Evolutionary conservation across 176 grass and related monocot species (phyloP).

Genomic region (Thalia dealbata): DNA sequence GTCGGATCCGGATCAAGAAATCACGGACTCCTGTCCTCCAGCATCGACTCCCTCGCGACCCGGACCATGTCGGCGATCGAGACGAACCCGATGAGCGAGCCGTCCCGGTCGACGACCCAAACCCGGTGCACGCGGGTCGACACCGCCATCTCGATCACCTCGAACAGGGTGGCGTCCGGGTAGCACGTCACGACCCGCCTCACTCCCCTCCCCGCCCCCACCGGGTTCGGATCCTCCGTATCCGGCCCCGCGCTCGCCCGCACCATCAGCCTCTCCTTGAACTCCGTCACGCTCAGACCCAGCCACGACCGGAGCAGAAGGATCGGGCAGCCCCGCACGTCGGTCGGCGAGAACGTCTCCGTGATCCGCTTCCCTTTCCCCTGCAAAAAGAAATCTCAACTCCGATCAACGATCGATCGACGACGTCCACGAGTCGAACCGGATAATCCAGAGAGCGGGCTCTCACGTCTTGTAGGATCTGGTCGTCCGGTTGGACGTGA

Average conservation of each 20-base stretch:
- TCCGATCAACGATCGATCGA: background rate
- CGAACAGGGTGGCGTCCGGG: slow-evolving; percentile 37
- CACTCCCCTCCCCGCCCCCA: background rate
- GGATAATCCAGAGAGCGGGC: too few species aligned
- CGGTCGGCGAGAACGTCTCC: slow-evolving; percentile 72
- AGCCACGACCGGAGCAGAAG: slow-evolving; percentile 44
- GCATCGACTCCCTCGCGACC: slow-evolving; percentile 37
- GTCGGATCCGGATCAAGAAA: background rate
- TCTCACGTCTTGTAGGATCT: slow-evolving; percentile 44
- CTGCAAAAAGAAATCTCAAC: slow-evolving; percentile 23
- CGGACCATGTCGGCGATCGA: slow-evolving; percentile 56
- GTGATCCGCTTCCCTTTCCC: slow-evolving; percentile 51
- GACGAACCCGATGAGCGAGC: slow-evolving; percentile 35
- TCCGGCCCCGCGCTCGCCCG: slow-evolving; percentile 7
- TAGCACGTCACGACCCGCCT: slow-evolving; percentile 42
- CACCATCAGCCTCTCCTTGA: slow-evolving; percentile 45
- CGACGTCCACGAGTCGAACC: too few species aligned
- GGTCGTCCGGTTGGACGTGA: background rate
- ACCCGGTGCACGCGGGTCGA: slow-evolving; percentile 56
- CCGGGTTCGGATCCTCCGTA: background rate
- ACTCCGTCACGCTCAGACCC: slow-evolving; percentile 38
- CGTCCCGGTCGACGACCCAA: slow-evolving; percentile 49
- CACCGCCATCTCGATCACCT: slow-evolving; percentile 41
- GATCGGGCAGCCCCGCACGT: slow-evolving; percentile 51
- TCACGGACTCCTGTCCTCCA: slow-evolving; percentile 21